phyloP scores from a whole-genome alignment of 1,139 yeast genomes.

The Saccharomyces pastorianus region DNA sequence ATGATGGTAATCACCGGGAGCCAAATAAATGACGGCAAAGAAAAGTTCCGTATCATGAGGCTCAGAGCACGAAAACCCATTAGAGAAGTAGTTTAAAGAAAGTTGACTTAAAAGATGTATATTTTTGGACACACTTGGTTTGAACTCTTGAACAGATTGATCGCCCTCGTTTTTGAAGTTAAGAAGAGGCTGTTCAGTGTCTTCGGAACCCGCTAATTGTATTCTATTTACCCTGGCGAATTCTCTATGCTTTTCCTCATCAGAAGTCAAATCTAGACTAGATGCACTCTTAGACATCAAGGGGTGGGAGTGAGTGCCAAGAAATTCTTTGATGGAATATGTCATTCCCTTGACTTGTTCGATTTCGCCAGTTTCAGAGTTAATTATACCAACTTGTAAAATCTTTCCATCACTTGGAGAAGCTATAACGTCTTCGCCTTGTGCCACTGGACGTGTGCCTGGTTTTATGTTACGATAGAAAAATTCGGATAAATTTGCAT shows the following conservation, averaged over 20 bases:
- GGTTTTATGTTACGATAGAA: conserved; percentile 79
- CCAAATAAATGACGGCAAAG: conserved; percentile 87
- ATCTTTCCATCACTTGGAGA: conserved; percentile 94
- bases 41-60: conserved; percentile 50
- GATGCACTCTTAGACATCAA: conserved; percentile 26
- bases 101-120: conserved; percentile 25
- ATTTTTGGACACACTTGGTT: conserved; percentile 33
- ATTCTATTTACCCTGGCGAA: conserved; percentile 77
- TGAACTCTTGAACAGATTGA: conserved; percentile 39
- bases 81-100: conserved; percentile 17
- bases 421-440: conserved; percentile 50
- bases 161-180: conserved; percentile 56
- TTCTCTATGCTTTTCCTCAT: conserved; percentile 55
- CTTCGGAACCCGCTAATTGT: conserved; percentile 27
- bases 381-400: conserved; percentile 72
- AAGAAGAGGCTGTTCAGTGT: conserved; percentile 38
- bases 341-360: conserved; percentile 97
- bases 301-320: conserved; percentile 50
- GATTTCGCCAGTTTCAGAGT: conserved; percentile 64
- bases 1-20: conserved; percentile 97
- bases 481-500: conserved; percentile 78
- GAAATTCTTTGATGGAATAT: conserved; percentile 78
- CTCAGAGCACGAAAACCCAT: conserved; percentile 14
- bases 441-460: conserved; percentile 70
- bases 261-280: conserved; percentile 21